A percentile compares a stretch with the other conserved stretches of the same genome.
Conservation (phyloP, 441 rosid genomes). For the Populus trichocarpa region DNA sequence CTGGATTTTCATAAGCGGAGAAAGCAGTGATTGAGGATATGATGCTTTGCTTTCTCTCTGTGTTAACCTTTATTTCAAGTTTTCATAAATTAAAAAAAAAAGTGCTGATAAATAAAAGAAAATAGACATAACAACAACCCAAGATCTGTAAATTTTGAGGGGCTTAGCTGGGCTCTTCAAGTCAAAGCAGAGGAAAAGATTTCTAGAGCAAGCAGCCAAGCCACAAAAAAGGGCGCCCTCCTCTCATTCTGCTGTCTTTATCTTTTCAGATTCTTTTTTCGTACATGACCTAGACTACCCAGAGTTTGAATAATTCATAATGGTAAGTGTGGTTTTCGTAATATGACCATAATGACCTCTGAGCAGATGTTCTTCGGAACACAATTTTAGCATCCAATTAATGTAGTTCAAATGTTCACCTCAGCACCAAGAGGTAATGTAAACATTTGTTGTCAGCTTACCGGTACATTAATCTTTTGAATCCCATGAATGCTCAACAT, state of each 20-base stretch:
- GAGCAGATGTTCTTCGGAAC: background rate
- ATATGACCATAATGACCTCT: background rate
- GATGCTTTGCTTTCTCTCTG: conserved; percentile 24
- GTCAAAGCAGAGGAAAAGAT: conserved; percentile 1
- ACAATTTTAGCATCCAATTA: background rate
- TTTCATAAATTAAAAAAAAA: background rate
- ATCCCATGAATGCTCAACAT: background rate
- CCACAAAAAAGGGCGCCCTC: conserved; percentile 10
- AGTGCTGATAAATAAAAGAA: background rate
- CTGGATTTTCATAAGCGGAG: conserved; percentile 23
- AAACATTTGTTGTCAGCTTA: background rate
- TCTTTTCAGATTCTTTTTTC: conserved; percentile 15
- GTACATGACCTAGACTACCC: background rate
- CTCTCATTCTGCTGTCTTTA: background rate
- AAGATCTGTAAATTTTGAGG: background rate
- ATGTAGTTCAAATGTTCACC: background rate
- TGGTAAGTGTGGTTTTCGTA: background rate
- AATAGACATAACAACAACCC: conserved; percentile 8
- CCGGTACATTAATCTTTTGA: background rate
- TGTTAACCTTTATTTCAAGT: conserved; percentile 12
- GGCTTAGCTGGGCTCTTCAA: background rate
- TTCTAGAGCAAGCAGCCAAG: conserved; percentile 22
- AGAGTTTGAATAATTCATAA: background rate
- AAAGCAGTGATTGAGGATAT: conserved; percentile 17
- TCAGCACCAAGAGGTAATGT: background rate